A percentile compares a stretch with the other conserved stretches of the same genome.
These are phyloP conservation scores for Coniochaeta prunicola DNA, from an alignment of 2,329 filamentous ascomycete genomes.

Conservation along the genomic window DNA sequence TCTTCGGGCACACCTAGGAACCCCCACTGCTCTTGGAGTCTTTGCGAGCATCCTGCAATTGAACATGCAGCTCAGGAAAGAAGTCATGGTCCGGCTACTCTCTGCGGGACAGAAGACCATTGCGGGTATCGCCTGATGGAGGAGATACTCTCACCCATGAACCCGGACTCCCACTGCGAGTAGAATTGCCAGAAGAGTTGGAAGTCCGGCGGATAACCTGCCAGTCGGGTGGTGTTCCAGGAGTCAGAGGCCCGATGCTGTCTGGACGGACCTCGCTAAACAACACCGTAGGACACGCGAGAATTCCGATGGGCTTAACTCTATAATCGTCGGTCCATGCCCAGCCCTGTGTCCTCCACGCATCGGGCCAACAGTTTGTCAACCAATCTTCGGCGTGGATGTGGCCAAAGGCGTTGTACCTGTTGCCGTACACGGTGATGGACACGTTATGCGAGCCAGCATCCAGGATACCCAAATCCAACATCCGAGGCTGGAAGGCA, in stretches of 20 bases:
- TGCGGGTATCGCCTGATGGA: background rate
- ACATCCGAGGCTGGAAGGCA: constrained; percentile 15
- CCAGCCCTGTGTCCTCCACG: constrained; percentile 3
- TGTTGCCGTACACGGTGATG: constrained; percentile 19
- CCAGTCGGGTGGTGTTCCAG: background rate
- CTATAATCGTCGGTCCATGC: constrained; percentile 4
- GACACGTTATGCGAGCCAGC: constrained; percentile 10
- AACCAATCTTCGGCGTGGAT: constrained; percentile 16
- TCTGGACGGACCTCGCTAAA: background rate
- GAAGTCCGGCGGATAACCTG: background rate
- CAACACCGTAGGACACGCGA: background rate
- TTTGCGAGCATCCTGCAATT: background rate
- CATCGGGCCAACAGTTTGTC: constrained; percentile 10
- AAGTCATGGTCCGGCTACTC: background rate
- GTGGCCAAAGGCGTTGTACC: constrained; percentile 19
- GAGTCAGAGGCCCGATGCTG: background rate
- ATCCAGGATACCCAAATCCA: constrained; percentile 10
- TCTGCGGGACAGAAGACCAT: background rate
- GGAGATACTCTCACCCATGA: background rate
- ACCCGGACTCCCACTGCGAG: background rate
- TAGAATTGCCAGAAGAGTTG: background rate
- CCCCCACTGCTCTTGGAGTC: background rate
- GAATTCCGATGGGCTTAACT: constrained; percentile 3
- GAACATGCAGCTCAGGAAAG: background rate
- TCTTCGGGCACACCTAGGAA: background rate